Conservation (phyloP, 2,329 filamentous ascomycete species). For the Aspergillus uvarum region DNA sequence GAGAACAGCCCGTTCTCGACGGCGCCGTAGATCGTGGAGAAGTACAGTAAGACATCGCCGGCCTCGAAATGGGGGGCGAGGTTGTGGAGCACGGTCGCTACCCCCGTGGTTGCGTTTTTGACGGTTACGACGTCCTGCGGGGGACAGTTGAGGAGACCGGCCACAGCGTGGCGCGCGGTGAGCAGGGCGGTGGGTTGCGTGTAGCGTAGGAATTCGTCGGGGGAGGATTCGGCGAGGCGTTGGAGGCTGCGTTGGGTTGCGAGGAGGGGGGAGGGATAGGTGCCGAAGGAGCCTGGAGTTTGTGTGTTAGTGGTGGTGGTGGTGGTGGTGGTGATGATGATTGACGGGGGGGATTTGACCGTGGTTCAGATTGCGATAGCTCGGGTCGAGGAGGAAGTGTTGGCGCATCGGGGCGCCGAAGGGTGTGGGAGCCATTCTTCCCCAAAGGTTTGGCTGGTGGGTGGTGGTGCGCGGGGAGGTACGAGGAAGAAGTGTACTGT, state of each 20-base stretch:
- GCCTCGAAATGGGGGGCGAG: slow-evolving; percentile 57
- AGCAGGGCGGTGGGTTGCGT: slow-evolving; percentile 64
- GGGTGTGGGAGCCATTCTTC: slow-evolving; percentile 23
- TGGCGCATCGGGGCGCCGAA: slow-evolving; percentile 59
- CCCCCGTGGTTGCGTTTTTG: slow-evolving; percentile 70
- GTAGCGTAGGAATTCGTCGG: slow-evolving; percentile 76
- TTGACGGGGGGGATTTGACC: slow-evolving; percentile 60
- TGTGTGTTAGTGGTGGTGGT: neutral
- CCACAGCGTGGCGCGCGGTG: slow-evolving; percentile 63
- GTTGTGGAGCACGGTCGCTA: slow-evolving; percentile 76
- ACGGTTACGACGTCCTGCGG: slow-evolving; percentile 71
- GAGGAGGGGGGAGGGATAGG: slow-evolving; percentile 64
- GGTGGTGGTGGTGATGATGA: too few species aligned
- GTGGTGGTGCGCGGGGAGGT: too few species aligned
- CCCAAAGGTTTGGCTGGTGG: too few species aligned
- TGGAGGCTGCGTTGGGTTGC: slow-evolving; percentile 64
- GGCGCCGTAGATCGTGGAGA: slow-evolving; percentile 74
- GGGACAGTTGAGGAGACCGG: slow-evolving; percentile 65
- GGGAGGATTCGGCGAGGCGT: slow-evolving; percentile 63
- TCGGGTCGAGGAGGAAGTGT: slow-evolving; percentile 67
- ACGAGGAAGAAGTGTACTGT: too few species aligned
- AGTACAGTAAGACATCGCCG: slow-evolving; percentile 74
- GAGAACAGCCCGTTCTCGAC: slow-evolving; percentile 74
- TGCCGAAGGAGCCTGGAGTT: slow-evolving; percentile 67
- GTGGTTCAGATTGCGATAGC: slow-evolving; percentile 76